Evolutionary conservation across 139 green algal genomes (phyloP), one percentile per base, ranked within the genome.

Genomic region (Nannochloris sp.): DNA sequence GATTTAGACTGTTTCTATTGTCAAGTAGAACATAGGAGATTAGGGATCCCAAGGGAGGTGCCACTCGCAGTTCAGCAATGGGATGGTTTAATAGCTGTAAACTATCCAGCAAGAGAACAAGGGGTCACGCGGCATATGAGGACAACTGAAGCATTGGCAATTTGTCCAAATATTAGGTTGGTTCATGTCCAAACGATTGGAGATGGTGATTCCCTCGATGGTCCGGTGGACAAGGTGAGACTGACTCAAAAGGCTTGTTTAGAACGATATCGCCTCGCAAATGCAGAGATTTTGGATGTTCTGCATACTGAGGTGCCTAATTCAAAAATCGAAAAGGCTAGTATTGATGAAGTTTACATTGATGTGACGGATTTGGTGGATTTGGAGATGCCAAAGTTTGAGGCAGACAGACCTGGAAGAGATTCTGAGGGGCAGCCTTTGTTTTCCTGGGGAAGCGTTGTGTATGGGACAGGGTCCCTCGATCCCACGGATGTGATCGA

Each of bases 321-420:
- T 25, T 75, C 66, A 11, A 43, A 69, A n/a, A 66, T 82, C 0
- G 83, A 95, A 62, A 85, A 84, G 60, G 89, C 89, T 0, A 84
- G 70, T 25, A 92, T 97, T 24, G 91, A 97, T 48, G 91, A 97
- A 67, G 85, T 84, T 1, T 97, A 92, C 70, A 62, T 96, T 11
- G 91, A 97, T 66, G 57, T 94, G 9, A 95, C 89, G 0, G 19
- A 58, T 49, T 65, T 83, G 48, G 78, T 83, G 23, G 78, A 78
- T 23, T n/a, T 25, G 16, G 75, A 83, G 37, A 63, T 84, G 40
- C 9, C 37, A 15, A 60, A 43, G 11, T 29, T 29, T 29, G 27
- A 29, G 27, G 19, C 9, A n/a, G 54, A 40, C 21, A 24, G 21
- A 23, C 37, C 11, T 25, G 65, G 19, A 21, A 18, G 44, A 37